These are phyloP conservation scores for Chlorella sp. DNA, from an alignment of 139 green algal species.

Conservation along the genomic window DNA sequence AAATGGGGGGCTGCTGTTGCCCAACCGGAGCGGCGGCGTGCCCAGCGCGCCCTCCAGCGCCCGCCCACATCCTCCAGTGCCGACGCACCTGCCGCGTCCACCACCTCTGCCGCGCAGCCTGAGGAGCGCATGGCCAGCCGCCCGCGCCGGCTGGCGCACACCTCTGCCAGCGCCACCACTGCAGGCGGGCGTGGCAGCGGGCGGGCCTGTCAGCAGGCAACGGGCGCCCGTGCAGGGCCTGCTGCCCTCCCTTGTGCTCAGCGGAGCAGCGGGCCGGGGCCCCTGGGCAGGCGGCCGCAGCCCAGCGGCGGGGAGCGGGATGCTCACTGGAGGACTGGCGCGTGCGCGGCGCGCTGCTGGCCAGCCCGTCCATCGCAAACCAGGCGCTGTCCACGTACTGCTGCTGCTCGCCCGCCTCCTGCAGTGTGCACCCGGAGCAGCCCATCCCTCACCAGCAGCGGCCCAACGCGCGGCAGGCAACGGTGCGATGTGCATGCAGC, in stretches of 20 bases:
- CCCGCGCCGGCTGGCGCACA: slow-evolving; percentile 14
- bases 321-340: background rate
- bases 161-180: slow-evolving; percentile 26
- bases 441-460: background rate
- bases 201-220: slow-evolving; percentile 11
- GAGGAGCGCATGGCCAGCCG: slow-evolving; percentile 21
- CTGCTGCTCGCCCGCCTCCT: too few relatives aligned
- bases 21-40: background rate
- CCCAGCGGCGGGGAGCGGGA: background rate
- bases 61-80: background rate
- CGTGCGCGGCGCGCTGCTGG: background rate
- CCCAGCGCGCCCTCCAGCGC: background rate
- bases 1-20: background rate
- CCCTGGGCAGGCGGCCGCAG: background rate
- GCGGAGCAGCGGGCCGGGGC: too few relatives aligned
- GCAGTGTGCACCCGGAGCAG: background rate
- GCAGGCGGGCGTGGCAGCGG: background rate
- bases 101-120: slow-evolving; percentile 15
- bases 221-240: slow-evolving; percentile 40
- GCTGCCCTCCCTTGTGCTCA: slow-evolving; percentile 24
- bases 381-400: too few relatives aligned
- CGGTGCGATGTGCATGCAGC: too few relatives aligned
- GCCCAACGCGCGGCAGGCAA: background rate
- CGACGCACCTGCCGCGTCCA: slow-evolving; percentile 6
- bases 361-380: too few relatives aligned